phyloP scores from a whole-genome alignment of 2,329 filamentous ascomycete species.

The Penicillium sp. region DNA sequence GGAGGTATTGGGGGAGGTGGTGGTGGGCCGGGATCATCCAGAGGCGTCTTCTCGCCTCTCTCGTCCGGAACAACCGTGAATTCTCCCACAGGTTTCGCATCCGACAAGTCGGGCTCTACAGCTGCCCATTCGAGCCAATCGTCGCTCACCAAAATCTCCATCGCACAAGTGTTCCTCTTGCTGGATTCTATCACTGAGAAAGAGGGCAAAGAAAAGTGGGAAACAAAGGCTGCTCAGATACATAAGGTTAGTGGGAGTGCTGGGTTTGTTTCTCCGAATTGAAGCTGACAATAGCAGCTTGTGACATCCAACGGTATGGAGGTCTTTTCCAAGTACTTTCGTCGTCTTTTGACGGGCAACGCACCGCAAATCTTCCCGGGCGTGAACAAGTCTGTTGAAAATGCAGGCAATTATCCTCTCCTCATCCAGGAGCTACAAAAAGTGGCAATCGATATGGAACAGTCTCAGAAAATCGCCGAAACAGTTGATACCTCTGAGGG shows the following conservation, averaged over 20 bases:
- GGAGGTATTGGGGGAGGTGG: conserved; percentile 51
- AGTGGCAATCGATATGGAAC: conserved; percentile 74
- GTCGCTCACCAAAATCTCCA: conserved; percentile 85
- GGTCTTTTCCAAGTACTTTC: conserved; percentile 94
- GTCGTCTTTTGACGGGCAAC: conserved; percentile 88
- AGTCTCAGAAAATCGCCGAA: conserved; percentile 89
- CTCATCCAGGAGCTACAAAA: conserved; percentile 84
- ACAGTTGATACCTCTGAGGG: conserved; percentile 87
- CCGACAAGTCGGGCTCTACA: conserved; percentile 47
- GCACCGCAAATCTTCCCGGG: conserved; percentile 87
- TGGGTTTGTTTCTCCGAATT: not conserved
- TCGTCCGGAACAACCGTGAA: conserved; percentile 58
- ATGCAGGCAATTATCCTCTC: conserved; percentile 79
- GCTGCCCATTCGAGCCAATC: conserved; percentile 52
- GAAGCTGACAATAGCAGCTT: conserved; percentile 57
- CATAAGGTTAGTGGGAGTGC: conserved; percentile 69
- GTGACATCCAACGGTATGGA: conserved; percentile 99
- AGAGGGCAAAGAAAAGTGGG: conserved; percentile 88
- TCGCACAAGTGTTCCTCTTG: conserved; percentile 92
- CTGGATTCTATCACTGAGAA: conserved; percentile 95
- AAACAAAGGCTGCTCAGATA: conserved; percentile 86
- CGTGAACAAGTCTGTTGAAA: conserved; percentile 69
- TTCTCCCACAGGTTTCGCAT: conserved; percentile 54
- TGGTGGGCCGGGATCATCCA: conserved; percentile 57
- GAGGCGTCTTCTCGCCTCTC: conserved; percentile 62